phyloP scores from a whole-genome alignment of 2,329 filamentous ascomycete genomes.

The Penicillium crustosum region DNA sequence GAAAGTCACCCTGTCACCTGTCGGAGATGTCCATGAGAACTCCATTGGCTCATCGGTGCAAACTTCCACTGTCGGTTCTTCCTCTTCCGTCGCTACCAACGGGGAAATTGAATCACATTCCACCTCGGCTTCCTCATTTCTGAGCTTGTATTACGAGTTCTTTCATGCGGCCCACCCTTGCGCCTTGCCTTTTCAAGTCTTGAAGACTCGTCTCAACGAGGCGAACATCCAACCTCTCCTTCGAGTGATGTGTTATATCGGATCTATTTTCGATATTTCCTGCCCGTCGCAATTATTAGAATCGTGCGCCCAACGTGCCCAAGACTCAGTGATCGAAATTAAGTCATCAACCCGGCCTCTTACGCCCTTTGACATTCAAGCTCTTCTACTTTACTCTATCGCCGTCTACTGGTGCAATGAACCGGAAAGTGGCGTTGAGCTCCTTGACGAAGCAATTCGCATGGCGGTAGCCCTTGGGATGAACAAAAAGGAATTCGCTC shows the following conservation, averaged over 20 bases:
- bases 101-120: background rate
- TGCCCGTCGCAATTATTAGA: background rate
- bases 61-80: background rate
- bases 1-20: background rate
- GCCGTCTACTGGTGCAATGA: slow-evolving; percentile 21
- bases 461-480: slow-evolving; percentile 14
- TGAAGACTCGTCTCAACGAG: background rate
- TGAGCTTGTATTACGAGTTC: slow-evolving; percentile 2
- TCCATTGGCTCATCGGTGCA: background rate
- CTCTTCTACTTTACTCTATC: slow-evolving; percentile 24
- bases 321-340: background rate
- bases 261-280: slow-evolving; percentile 5
- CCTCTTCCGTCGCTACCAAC: background rate
- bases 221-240: background rate
- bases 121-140: background rate
- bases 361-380: slow-evolving; percentile 22
- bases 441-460: slow-evolving; percentile 13
- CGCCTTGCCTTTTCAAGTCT: background rate
- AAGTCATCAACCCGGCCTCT: background rate
- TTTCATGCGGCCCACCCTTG: slow-evolving; percentile 10
- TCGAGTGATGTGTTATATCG: slow-evolving; percentile 4
- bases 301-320: background rate
- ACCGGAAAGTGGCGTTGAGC: slow-evolving; percentile 1
- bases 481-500: slow-evolving; percentile 7
- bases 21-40: background rate